Percentiles rank a stretch among this genome's conserved stretches.
Evolutionary conservation across 2,329 filamentous ascomycete species (phyloP).

Genomic region (Bipolaris sorokiniana): DNA sequence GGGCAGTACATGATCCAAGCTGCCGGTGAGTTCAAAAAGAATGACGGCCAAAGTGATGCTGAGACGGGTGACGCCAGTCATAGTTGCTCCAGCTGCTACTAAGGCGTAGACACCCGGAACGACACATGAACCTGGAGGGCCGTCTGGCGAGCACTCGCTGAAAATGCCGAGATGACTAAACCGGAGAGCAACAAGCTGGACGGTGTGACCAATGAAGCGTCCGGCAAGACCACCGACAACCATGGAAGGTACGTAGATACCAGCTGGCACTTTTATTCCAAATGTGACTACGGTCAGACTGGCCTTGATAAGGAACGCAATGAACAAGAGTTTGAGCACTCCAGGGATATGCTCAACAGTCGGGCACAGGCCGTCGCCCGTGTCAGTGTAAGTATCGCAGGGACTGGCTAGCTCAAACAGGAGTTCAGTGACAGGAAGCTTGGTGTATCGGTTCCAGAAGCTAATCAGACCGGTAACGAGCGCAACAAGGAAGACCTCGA

Average conservation of each 20-base stretch:
- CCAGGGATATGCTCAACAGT: slow-evolving; percentile 75
- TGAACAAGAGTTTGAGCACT: slow-evolving; percentile 72
- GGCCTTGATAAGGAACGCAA: slow-evolving; percentile 89
- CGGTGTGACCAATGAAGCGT: slow-evolving; percentile 81
- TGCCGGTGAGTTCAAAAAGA: slow-evolving; percentile 93
- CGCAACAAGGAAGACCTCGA: slow-evolving; percentile 89
- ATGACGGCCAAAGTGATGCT: slow-evolving; percentile 95
- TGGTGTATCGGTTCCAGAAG: slow-evolving; percentile 94
- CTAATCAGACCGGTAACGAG: slow-evolving; percentile 81
- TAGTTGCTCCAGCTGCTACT: slow-evolving; percentile 92
- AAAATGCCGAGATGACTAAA: slow-evolving; percentile 77
- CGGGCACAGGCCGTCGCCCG: slow-evolving; percentile 81
- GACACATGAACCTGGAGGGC: slow-evolving; percentile 78
- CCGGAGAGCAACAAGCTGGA: slow-evolving; percentile 79
- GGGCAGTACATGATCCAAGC: slow-evolving; percentile 90
- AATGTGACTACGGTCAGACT: slow-evolving; percentile 89
- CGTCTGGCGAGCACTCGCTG: slow-evolving; percentile 71
- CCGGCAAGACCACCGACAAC: slow-evolving; percentile 94
- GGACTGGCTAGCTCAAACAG: slow-evolving; percentile 89
- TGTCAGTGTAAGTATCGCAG: slow-evolving; percentile 72
- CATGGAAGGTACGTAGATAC: slow-evolving; percentile 99
- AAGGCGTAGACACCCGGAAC: slow-evolving; percentile 97
- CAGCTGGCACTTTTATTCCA: slow-evolving; percentile 93
- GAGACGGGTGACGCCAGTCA: slow-evolving; percentile 94
- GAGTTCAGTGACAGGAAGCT: slow-evolving; percentile 86